Evolutionary conservation across 2,329 filamentous ascomycete genomes (phyloP).

Genomic region (Microdochium nivale): DNA sequence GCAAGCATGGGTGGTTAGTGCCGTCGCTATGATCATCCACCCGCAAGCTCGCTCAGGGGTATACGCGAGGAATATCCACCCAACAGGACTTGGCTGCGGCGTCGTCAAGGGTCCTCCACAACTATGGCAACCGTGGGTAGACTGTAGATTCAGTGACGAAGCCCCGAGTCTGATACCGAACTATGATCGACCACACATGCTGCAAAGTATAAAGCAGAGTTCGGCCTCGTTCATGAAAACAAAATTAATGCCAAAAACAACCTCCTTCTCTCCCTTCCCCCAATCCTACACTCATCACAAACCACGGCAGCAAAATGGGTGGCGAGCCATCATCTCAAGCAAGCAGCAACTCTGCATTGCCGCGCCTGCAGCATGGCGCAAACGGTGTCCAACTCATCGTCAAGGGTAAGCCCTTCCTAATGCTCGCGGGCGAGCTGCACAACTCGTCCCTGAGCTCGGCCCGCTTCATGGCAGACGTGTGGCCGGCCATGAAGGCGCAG

Average conservation of each 20-base stretch:
- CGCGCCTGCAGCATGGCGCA: neutral
- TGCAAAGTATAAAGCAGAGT: no score
- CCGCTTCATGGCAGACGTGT: slow-evolving; percentile 11
- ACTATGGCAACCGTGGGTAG: no score
- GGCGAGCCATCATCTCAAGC: neutral
- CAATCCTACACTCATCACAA: neutral
- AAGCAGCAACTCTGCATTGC: neutral
- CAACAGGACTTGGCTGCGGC: no score
- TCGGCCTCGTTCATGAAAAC: no score
- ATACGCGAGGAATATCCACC: neutral
- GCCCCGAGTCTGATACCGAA: no score
- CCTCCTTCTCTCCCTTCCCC: no score
- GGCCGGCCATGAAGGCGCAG: slow-evolving; percentile 19
- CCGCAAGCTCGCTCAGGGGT: neutral
- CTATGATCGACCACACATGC: no score
- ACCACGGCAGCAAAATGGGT: neutral
- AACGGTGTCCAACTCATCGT: slow-evolving; percentile 22
- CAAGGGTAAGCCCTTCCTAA: slow-evolving; percentile 26
- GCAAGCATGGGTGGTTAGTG: neutral
- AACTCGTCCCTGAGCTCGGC: slow-evolving; percentile 13
- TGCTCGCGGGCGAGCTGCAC: slow-evolving; percentile 13
- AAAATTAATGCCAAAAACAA: no score
- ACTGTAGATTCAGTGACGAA: no score
- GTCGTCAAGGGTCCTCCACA: no score
- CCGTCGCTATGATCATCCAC: no score